Conservation (phyloP, 2,329 filamentous ascomycete species). For the Pyricularia sp. region DNA sequence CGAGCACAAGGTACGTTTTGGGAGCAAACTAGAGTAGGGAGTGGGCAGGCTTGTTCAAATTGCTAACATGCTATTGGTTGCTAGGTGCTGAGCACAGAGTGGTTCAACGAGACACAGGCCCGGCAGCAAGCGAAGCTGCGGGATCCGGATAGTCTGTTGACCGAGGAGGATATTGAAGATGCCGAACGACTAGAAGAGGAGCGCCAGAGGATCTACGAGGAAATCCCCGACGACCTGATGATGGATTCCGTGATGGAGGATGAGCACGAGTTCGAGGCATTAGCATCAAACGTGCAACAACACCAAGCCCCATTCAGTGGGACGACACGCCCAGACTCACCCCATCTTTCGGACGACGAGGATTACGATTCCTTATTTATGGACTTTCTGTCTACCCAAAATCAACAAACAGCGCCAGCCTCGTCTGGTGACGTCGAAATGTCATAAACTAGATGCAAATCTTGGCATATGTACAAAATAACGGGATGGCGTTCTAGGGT, state of each 20-base stretch:
- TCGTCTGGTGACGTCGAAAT: conserved; percentile 37
- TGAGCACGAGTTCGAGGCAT: conserved; percentile 50
- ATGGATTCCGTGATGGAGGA: conserved; percentile 39
- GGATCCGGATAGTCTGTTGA: conserved; percentile 29
- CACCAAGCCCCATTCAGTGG: conserved; percentile 11
- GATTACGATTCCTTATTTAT: conserved; percentile 58
- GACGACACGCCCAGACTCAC: conserved; percentile 20
- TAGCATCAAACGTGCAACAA: conserved; percentile 35
- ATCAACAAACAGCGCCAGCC: conserved; percentile 9
- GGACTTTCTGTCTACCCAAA: conserved; percentile 46
- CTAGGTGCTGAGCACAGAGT: conserved; percentile 32
- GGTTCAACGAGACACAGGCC: conserved; percentile 27
- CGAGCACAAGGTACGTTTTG: conserved; percentile 42
- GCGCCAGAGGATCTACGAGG: conserved; percentile 12
- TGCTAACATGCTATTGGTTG: background rate
- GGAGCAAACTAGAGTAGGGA: background rate
- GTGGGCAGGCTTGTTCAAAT: background rate
- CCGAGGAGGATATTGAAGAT: conserved; percentile 43
- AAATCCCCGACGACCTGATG: conserved; percentile 38
- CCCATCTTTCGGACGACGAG: conserved; percentile 40
- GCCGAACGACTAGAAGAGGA: conserved; percentile 25
- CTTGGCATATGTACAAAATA: background rate
- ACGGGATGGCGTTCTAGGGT: background rate
- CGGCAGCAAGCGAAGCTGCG: conserved; percentile 27
- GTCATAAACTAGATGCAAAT: conserved; percentile 6